Conservation (phyloP, 345 rosid genomes). For the Durio zibethinus region DNA sequence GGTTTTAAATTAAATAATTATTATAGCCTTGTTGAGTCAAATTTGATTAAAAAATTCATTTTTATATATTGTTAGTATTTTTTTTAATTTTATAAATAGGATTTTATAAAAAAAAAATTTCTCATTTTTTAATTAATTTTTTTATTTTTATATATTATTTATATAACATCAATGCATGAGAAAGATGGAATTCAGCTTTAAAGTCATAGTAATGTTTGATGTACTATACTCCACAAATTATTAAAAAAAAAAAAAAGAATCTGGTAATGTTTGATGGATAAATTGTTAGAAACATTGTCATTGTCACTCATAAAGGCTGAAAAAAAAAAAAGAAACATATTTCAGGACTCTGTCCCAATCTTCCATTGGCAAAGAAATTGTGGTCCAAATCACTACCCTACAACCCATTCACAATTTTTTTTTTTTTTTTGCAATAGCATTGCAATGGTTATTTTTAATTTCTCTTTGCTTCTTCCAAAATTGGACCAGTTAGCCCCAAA, state of each 20-base stretch:
- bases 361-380: constrained; percentile 5
- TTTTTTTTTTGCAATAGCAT: background rate
- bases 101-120: too few relatives aligned
- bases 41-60: too few relatives aligned
- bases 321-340: constrained; percentile 10
- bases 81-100: too few relatives aligned
- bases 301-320: constrained; percentile 6
- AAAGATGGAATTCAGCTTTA: constrained; percentile 6
- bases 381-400: background rate
- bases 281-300: background rate
- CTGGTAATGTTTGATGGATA: constrained; percentile 1
- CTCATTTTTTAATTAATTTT: too few relatives aligned
- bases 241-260: background rate
- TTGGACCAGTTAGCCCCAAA: background rate
- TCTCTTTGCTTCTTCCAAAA: background rate
- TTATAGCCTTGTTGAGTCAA: too few relatives aligned
- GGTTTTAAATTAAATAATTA: background rate
- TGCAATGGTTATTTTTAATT: background rate
- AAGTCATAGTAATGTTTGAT: background rate
- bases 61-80: too few relatives aligned
- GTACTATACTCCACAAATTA: background rate
- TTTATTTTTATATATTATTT: too few relatives aligned
- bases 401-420: background rate
- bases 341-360: background rate
- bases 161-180: background rate